phyloP scores from a whole-genome alignment of 2,329 filamentous ascomycete species.

The Fusarium sp. region DNA sequence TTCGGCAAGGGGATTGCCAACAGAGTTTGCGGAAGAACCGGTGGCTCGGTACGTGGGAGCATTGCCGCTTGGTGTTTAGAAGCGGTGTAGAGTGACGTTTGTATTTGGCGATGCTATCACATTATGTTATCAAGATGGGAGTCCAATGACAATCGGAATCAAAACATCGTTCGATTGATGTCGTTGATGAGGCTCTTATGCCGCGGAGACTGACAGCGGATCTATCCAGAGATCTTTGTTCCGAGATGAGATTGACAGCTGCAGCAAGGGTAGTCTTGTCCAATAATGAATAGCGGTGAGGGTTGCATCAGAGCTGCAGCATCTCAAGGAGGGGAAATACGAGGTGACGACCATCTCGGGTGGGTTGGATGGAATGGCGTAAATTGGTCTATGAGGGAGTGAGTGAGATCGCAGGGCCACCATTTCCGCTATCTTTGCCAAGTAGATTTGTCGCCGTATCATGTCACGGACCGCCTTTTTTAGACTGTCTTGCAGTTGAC shows the following conservation, averaged over 20 bases:
- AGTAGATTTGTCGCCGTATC: slow-evolving; percentile 3
- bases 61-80: slow-evolving; percentile 5
- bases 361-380: slow-evolving; percentile 25
- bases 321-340: slow-evolving; percentile 17
- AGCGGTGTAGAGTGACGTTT: slow-evolving; percentile 28
- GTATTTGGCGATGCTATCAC: neutral
- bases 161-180: slow-evolving; percentile 4
- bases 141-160: neutral
- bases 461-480: slow-evolving; percentile 18
- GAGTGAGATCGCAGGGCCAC: slow-evolving; percentile 17
- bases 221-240: slow-evolving; percentile 44
- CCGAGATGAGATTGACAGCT: slow-evolving; percentile 35
- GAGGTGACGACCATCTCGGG: slow-evolving; percentile 6
- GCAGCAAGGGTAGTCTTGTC: slow-evolving; percentile 36
- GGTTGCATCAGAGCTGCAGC: slow-evolving; percentile 19
- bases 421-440: slow-evolving; percentile 6
- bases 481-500: slow-evolving; percentile 8
- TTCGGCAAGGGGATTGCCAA: slow-evolving; percentile 30
- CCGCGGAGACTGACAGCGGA: slow-evolving; percentile 46
- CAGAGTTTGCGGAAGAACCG: slow-evolving; percentile 45
- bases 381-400: slow-evolving; percentile 2
- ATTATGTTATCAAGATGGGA: neutral
- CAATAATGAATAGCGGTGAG: slow-evolving; percentile 32
- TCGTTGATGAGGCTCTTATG: slow-evolving; percentile 40
- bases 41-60: slow-evolving; percentile 39